Conservation (phyloP, 352 stramenopile genomes). For the Pythium guiyangense region DNA sequence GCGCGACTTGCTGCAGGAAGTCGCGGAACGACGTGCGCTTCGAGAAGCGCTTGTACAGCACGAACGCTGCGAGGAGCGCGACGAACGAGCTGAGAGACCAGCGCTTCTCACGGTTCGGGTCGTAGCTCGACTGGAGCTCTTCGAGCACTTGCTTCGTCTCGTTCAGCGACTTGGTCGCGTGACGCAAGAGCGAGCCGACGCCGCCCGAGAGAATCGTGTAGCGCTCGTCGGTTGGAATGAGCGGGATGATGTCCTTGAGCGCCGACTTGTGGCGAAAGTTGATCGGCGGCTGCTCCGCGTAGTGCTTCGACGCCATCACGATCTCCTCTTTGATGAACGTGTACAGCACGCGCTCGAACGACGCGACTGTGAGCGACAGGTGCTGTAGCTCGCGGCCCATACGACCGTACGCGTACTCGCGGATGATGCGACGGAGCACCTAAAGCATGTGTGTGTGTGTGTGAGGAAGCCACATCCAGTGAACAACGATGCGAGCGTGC, state of each 20-base stretch:
- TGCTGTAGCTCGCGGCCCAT: conserved; percentile 84
- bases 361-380: conserved; percentile 79
- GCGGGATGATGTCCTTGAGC: conserved; percentile 85
- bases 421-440: conserved; percentile 80
- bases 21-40: conserved; percentile 64
- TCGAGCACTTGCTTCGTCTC: conserved; percentile 78
- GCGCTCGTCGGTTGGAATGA: conserved; percentile 77
- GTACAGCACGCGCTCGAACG: conserved; percentile 82
- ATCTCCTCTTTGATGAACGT: conserved; percentile 89
- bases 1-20: conserved; percentile 63
- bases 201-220: conserved; percentile 82
- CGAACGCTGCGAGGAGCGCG: conserved; percentile 39
- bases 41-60: conserved; percentile 70
- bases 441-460: conserved; percentile 3
- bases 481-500: background rate
- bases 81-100: conserved; percentile 79
- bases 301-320: conserved; percentile 71
- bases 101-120: conserved; percentile 76
- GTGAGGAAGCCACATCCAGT: background rate
- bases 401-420: conserved; percentile 76
- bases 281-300: conserved; percentile 39
- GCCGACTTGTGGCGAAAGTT: conserved; percentile 79
- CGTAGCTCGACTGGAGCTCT: conserved; percentile 78
- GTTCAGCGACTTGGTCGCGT: conserved; percentile 79
- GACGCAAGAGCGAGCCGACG: conserved; percentile 67